These are phyloP conservation scores for Aspergillus coremiiformis DNA, from an alignment of 495 filamentous ascomycete genomes.

Conservation along the genomic window DNA sequence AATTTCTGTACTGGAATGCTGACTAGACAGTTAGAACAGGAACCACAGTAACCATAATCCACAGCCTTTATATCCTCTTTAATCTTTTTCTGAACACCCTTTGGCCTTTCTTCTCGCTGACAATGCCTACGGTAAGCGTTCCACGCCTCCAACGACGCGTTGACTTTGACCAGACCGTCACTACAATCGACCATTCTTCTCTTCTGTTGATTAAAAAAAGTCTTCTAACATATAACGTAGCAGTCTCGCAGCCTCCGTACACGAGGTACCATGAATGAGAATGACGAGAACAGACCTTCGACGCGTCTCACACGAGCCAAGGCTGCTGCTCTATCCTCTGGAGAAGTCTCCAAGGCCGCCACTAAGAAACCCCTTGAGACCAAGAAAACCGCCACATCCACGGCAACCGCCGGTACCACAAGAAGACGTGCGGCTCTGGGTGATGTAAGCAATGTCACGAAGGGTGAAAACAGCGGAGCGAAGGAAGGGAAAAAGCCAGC, in stretches of 20 bases:
- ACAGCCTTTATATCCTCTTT: constrained; percentile 22
- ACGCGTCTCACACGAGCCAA: constrained; percentile 90
- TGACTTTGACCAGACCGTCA: not conserved
- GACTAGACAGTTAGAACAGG: constrained; percentile 21
- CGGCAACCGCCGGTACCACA: constrained; percentile 37
- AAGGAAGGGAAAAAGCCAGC: constrained; percentile 64
- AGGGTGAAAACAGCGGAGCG: constrained; percentile 55
- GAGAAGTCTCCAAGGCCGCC: constrained; percentile 42
- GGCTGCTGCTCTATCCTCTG: constrained; percentile 60
- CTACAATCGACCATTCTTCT: constrained; percentile 9
- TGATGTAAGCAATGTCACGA: constrained; percentile 92
- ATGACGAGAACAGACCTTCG: constrained; percentile 78
- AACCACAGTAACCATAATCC: constrained; percentile 23
- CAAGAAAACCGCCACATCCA: constrained; percentile 61
- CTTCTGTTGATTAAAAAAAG: not conserved
- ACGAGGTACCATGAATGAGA: constrained; percentile 76
- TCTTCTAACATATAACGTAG: constrained; percentile 12
- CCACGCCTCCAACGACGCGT: constrained; percentile 19
- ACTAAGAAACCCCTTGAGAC: constrained; percentile 67
- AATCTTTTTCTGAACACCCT: constrained; percentile 21
- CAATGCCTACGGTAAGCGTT: constrained; percentile 42
- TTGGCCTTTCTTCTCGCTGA: constrained; percentile 17
- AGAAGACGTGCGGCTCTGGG: constrained; percentile 73
- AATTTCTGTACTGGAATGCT: constrained; percentile 36
- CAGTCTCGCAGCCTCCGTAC: constrained; percentile 52